A percentile compares a stretch with the other conserved stretches of the same genome.
Evolutionary conservation across 495 filamentous ascomycete species (phyloP).

Genomic region (Neurospora sp.): DNA sequence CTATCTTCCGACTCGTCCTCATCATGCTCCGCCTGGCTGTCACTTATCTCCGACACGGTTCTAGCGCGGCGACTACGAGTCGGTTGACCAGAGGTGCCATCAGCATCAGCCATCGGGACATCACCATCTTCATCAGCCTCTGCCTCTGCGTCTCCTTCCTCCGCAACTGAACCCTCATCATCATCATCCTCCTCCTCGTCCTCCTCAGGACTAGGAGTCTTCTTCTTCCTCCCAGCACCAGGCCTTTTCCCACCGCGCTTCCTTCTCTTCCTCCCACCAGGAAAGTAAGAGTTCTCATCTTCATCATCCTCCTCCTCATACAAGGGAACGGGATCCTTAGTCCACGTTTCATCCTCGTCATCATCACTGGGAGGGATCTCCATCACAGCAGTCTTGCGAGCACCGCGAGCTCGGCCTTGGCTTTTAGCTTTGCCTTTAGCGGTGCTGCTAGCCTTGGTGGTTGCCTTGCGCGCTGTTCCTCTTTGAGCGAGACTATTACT

Average conservation of each 20-base stretch:
- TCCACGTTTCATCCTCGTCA: slow-evolving; percentile 9
- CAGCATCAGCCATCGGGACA: neutral
- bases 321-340: neutral
- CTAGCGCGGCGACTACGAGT: neutral
- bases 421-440: neutral
- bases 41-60: slow-evolving; percentile 12
- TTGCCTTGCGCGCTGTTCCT: slow-evolving; percentile 13
- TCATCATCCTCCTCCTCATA: slow-evolving; percentile 8
- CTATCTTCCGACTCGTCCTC: slow-evolving; percentile 6
- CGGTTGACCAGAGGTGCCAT: neutral
- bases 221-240: slow-evolving; percentile 22
- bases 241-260: slow-evolving; percentile 20
- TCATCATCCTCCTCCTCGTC: neutral
- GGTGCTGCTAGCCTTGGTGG: slow-evolving; percentile 9
- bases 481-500: neutral
- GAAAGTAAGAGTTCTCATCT: slow-evolving; percentile 9
- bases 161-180: neutral
- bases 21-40: slow-evolving; percentile 8
- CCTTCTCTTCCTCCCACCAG: slow-evolving; percentile 5
- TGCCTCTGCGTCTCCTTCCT: neutral
- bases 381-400: neutral
- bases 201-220: neutral
- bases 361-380: neutral
- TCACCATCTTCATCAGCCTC: neutral
- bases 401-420: neutral